Evolutionary conservation across 495 filamentous ascomycete genomes (phyloP), one percentile per base, ranked within the genome.

Genomic region (Immersiella caudata): DNA sequence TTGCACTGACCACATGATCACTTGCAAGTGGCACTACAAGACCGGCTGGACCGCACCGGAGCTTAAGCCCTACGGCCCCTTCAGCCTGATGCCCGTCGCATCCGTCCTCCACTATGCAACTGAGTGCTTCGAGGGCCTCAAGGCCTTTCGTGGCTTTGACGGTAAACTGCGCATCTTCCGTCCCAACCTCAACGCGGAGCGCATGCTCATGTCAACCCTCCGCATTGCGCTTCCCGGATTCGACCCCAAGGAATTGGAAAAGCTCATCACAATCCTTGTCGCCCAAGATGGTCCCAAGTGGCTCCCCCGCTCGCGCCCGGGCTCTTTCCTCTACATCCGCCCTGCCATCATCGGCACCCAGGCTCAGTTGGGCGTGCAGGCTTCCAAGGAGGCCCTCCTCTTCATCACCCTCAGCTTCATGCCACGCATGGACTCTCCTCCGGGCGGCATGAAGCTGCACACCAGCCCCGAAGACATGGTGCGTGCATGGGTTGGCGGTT

Each of bases 1-100:
- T 75, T 92, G 89, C 82, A 94, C 92, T 57, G 93, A 97, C 78
- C 92, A 97, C 83, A 96, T 96, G 94, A 85, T 96, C 66, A 91
- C 89, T 46, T 89, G 82, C 56, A 76, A 79, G 35, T 97, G 94
- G 93, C 89, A 86, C 20, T 79, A 73, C 6, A 71, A 74, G 46
- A 75, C 75, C 18, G 94, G 94, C 69, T 97, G 94, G 94, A 81
- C 82, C 18, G 84, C 87, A 0, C 94, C 94, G 16, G 85, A 92
- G 67, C 81, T 97, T 52, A 87, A 86, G 70, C 92, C 94, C 0
- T 95, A 90, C 77, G 88, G 90, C 61, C 92, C 93, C 26, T 81
- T 97, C 27, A 84, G 85, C 70, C 85, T 97, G 74, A 90, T 92
- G 78, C 94, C 94, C 7, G 93, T 90, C 16, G 90, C 93, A 18